Evolutionary conservation across 1,139 yeast species (phyloP).

Genomic region (Blastobotrys apis): DNA sequence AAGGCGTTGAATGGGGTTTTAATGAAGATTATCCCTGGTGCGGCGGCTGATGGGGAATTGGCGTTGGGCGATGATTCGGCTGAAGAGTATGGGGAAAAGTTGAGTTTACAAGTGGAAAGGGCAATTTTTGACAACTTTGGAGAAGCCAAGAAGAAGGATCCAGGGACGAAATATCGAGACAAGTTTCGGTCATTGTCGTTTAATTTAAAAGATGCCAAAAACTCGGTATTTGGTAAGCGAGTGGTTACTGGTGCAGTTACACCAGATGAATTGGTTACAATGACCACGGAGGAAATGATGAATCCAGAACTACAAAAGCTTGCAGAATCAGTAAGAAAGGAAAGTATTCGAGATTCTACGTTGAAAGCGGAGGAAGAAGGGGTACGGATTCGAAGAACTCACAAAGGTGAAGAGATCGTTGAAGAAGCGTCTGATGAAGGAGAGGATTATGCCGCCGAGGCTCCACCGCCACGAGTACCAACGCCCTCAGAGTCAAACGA

Average conservation of each 20-base stretch:
- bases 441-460: slow-evolving; percentile 25
- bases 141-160: slow-evolving; percentile 16
- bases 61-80: slow-evolving; percentile 40
- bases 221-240: slow-evolving; percentile 43
- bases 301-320: slow-evolving; percentile 68
- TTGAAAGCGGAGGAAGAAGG: slow-evolving; percentile 45
- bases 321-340: slow-evolving; percentile 68
- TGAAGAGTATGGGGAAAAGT: slow-evolving; percentile 35
- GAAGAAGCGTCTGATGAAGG: slow-evolving; percentile 35
- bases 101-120: slow-evolving; percentile 41
- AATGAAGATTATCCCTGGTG: slow-evolving; percentile 41
- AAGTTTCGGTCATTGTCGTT: slow-evolving; percentile 51
- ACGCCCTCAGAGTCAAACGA: slow-evolving; percentile 6
- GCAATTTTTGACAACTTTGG: slow-evolving; percentile 40
- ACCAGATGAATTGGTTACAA: slow-evolving; percentile 49
- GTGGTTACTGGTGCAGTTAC: slow-evolving; percentile 47
- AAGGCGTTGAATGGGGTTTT: slow-evolving; percentile 39
- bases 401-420: slow-evolving; percentile 84
- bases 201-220: slow-evolving; percentile 51
- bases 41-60: slow-evolving; percentile 32
- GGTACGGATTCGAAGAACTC: slow-evolving; percentile 70
- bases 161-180: slow-evolving; percentile 45
- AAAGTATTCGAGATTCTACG: slow-evolving; percentile 60
- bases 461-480: not conserved
- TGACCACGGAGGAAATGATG: slow-evolving; percentile 61